phyloP scores from a whole-genome alignment of 2,329 filamentous ascomycete species.

The Aspergillus tubingensis region DNA sequence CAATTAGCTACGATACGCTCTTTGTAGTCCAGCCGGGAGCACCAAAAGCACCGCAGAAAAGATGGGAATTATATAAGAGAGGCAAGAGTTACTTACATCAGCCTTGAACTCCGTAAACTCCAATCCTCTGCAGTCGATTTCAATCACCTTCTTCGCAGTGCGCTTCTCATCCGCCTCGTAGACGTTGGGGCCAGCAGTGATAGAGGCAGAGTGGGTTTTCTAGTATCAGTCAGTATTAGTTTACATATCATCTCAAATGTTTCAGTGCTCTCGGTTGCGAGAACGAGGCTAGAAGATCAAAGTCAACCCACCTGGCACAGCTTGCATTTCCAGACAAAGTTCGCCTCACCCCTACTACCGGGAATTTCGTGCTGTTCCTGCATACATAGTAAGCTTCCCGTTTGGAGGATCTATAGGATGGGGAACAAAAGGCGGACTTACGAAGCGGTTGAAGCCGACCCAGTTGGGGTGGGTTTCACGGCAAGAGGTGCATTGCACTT shows the following conservation, averaged over 20 bases:
- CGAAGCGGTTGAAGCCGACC: slow-evolving; percentile 85
- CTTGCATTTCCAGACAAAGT: slow-evolving; percentile 99
- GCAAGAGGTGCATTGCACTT: slow-evolving; percentile 97
- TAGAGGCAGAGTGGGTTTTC: slow-evolving; percentile 68
- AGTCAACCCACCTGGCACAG: slow-evolving; percentile 77
- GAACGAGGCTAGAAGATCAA: neutral
- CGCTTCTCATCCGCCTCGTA: slow-evolving; percentile 60
- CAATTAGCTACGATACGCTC: slow-evolving; percentile 5
- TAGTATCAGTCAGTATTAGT: slow-evolving; percentile 13
- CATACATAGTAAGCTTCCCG: neutral
- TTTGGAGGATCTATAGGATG: too few species aligned
- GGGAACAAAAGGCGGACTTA: slow-evolving; percentile 52
- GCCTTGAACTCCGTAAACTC: slow-evolving; percentile 90
- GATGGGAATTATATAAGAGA: neutral
- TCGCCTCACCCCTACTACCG: slow-evolving; percentile 90
- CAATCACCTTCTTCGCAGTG: slow-evolving; percentile 76
- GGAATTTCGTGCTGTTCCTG: slow-evolving; percentile 89
- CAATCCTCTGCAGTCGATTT: slow-evolving; percentile 90
- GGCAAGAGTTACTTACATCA: slow-evolving; percentile 61
- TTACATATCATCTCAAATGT: neutral
- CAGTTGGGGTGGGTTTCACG: slow-evolving; percentile 85
- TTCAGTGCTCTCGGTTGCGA: neutral
- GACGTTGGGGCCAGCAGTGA: slow-evolving; percentile 70
- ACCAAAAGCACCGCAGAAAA: neutral
- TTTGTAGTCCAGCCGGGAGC: neutral